phyloP scores from a whole-genome alignment of 805 yeast species.

The Yarrowia phangngaensis region DNA sequence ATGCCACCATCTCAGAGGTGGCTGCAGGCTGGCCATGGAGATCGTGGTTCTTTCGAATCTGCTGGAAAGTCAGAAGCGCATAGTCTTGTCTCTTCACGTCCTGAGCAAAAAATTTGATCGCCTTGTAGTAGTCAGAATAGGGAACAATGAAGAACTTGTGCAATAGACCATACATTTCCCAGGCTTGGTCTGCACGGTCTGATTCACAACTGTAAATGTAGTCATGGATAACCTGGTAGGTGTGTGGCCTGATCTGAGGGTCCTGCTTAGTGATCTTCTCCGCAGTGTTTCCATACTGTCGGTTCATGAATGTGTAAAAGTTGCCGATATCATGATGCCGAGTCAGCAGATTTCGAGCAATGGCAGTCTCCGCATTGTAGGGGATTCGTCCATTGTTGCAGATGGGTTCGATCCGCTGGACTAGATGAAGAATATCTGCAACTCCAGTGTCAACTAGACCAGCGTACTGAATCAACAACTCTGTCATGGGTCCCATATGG shows the following conservation, averaged over 20 bases:
- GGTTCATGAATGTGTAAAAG: constrained; percentile 39
- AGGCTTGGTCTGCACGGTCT: constrained; percentile 43
- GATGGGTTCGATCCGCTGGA: constrained; percentile 36
- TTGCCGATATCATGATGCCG: constrained; percentile 42
- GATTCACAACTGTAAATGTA: constrained; percentile 44
- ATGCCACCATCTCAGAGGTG: constrained; percentile 53
- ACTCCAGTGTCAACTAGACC: constrained; percentile 6
- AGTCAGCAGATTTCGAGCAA: constrained; percentile 39
- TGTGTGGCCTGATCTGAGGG: constrained; percentile 19
- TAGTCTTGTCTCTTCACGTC: constrained; percentile 53
- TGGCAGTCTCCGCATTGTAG: constrained; percentile 40
- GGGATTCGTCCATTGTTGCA: constrained; percentile 33
- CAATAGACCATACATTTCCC: constrained; percentile 57
- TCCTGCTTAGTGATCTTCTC: constrained; percentile 20
- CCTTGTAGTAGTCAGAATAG: constrained; percentile 54
- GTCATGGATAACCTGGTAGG: constrained; percentile 44
- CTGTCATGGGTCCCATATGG: constrained; percentile 27
- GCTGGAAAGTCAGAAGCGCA: constrained; percentile 59
- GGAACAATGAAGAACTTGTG: constrained; percentile 56
- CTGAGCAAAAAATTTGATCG: constrained; percentile 53
- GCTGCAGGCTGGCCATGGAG: constrained; percentile 53
- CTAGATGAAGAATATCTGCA: constrained; percentile 30
- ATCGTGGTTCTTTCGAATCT: constrained; percentile 53
- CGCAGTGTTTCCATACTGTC: constrained; percentile 42
- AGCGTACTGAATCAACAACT: constrained; percentile 9